phyloP scores from a whole-genome alignment of 345 rosid genomes.

The Hibiscus syriacus region DNA sequence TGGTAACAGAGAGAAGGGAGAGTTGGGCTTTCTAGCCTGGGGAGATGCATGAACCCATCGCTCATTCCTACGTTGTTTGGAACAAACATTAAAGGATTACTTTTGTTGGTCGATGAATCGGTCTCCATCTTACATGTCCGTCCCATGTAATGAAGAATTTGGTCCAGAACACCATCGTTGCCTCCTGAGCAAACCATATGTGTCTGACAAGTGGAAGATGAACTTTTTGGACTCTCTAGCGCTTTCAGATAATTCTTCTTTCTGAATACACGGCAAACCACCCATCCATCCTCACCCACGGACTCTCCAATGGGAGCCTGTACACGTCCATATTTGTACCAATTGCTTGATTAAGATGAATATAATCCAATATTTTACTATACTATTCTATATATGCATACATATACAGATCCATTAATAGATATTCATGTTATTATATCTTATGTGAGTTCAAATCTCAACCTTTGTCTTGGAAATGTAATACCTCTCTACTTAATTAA shows the following conservation, averaged over 20 bases:
- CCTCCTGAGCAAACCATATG: conserved; percentile 25
- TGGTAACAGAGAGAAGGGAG: conserved; percentile 21
- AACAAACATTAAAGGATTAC: conserved; percentile 16
- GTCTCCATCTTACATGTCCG: conserved; percentile 52
- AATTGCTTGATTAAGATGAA: too few relatives aligned
- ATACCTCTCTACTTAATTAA: too few relatives aligned
- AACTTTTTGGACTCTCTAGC: conserved; percentile 60
- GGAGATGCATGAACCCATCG: conserved; percentile 55
- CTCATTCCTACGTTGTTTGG: conserved; percentile 15
- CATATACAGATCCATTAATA: too few relatives aligned
- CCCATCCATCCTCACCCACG: conserved; percentile 87
- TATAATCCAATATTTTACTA: background rate
- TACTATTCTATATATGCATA: too few relatives aligned
- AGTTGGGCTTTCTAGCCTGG: conserved; percentile 59
- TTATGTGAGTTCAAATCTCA: too few relatives aligned
- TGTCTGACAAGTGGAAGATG: conserved; percentile 32
- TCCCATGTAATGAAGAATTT: conserved; percentile 69
- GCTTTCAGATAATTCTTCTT: conserved; percentile 87
- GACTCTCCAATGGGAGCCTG: conserved; percentile 45
- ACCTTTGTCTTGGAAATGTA: too few relatives aligned
- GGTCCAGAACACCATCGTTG: conserved; percentile 50
- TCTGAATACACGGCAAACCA: conserved; percentile 86
- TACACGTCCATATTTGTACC: too few relatives aligned
- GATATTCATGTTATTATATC: too few relatives aligned
- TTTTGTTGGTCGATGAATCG: conserved; percentile 18